Base-by-base conservation (phyloP, 345 rosid genomes). In the Schrenkiella parvula region DNA sequence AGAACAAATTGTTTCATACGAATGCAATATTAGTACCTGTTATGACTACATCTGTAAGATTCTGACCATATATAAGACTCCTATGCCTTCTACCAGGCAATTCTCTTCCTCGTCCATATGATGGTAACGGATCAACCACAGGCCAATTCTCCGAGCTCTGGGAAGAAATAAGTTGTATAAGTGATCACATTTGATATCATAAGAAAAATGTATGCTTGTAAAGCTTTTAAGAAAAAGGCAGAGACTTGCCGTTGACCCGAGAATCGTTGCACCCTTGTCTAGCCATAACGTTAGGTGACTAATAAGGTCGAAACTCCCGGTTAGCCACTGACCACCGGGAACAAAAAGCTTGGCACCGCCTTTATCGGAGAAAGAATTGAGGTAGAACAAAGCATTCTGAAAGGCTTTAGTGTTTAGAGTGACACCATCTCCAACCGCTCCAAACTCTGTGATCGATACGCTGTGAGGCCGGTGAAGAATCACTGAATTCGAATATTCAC, bases 281-380 rank as follows among this genome's bases (percentile, higher is more conserved):
- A 91, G 76, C 95, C 92, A 95, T 78, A 91, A 68, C 52, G 99
- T 91, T 55, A 95, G 81, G 82, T 91, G 99, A 77, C 97, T 95
- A 70, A 95, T 87, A 59, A 95, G 99, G 68, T 91, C 87, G 68
- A 95, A 95, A 84, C 97, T 95, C 63, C 99, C 99, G 25, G 99
- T 95, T 82, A 91, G 81, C 99, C 99, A 95, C 66, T 82, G 85
- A 55, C 99, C 97, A 56, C 93, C 84, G 0, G 99, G 99, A 60
- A 95, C 96, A 63, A 89, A 95, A 66, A 95, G 95, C 82, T 95
- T 91, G 75, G 99, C 99, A 59, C 99, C 99, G 0, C 97, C 97
- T 79, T 95, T 95, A 78, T 95, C 99, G 32, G 96, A 64, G 70
- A 95, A 95, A 13, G 99, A 89, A 83, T 91, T 91, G 60, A 95